Percentiles rank a stretch among this genome's conserved stretches.
These are phyloP conservation scores for Cladophialophora bantiana DNA, from an alignment of 2,329 filamentous ascomycete species.

Conservation along the genomic window DNA sequence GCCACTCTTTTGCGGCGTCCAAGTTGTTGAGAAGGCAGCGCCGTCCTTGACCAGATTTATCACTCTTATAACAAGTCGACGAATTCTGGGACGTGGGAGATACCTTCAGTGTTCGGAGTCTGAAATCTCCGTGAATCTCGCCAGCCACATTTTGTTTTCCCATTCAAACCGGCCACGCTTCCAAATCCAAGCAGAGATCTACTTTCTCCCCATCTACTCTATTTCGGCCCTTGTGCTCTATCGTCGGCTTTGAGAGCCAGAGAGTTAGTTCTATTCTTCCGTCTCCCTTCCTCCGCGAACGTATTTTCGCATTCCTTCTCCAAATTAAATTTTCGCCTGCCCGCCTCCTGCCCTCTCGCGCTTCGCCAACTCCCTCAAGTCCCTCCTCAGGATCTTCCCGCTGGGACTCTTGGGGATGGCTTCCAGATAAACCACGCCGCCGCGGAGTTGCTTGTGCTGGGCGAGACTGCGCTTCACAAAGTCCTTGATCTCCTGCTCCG, in stretches of 20 bases:
- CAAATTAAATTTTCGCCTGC: slow-evolving; percentile 18
- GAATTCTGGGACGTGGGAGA: background rate
- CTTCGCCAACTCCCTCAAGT: slow-evolving; percentile 45
- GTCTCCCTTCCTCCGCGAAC: background rate
- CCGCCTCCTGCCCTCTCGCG: slow-evolving; percentile 22
- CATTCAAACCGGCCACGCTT: background rate
- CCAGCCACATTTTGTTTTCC: background rate
- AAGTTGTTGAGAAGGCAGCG: too few relatives aligned
- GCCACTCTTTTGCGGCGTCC: background rate
- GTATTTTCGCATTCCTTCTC: background rate
- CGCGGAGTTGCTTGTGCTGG: slow-evolving; percentile 46
- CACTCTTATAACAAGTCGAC: too few relatives aligned
- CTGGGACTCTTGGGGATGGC: slow-evolving; percentile 49
- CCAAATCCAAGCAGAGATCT: background rate
- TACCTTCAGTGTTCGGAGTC: background rate
- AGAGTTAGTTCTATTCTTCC: background rate
- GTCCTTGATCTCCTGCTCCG: slow-evolving; percentile 46
- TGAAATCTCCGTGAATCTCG: background rate
- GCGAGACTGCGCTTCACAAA: slow-evolving; percentile 43
- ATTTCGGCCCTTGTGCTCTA: background rate
- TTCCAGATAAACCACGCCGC: slow-evolving; percentile 47
- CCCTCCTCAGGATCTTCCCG: slow-evolving; percentile 49
- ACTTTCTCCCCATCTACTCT: background rate
- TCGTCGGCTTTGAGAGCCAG: background rate
- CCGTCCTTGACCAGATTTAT: too few relatives aligned